Base-by-base conservation (phyloP, 2,329 filamentous ascomycete species). In the Pseudophaeomoniella oleicola region DNA sequence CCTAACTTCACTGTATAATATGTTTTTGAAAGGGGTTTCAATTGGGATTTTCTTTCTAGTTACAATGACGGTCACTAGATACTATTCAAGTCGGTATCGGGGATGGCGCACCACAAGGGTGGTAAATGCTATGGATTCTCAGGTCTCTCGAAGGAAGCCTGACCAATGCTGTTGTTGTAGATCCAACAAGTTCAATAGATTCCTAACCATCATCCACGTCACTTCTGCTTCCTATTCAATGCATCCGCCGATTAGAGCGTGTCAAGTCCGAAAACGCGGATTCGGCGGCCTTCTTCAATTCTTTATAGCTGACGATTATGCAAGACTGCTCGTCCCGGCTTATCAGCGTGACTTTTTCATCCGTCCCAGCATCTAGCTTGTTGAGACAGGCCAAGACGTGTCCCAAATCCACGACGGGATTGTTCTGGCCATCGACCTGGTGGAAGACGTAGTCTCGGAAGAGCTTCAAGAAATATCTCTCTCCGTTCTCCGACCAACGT, bases 361-460 rank as follows among this genome's bases (percentile, higher is more conserved):
- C 85, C 2, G 74, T 75, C 1, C 87, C 90, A 1, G 85, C 83
- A 58, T 98, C 90, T 37, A 98, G 66, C 55, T 94, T 94, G 62
- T 92, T 94, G 46, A 98, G 60, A 51, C 81, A 88, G 16, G 71
- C 73, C 32, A 98, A 58, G 44, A 96, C 84, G 60, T 96, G 87
- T 3, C 81, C 88, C 39, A 94, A 65, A 52, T 94, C 83, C 4
- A 93, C 67, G 2, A 87, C 79, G 0, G 90, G 81, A 37, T 82
- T 80, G 11, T 85, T 86, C 39, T 84, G 76, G 18, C 74, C 71
- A 54, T 96, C 86, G 10, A 94, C 86, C 51, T 93, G 87, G 56
- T 98, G 90, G 60, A 96, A 98, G 30, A 94, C 84, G 50, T 92
- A 96, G 59, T 98, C 90, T 35, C 90, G 75, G 66, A 96, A 96